Evolutionary conservation across 2,329 filamentous ascomycete genomes (phyloP).

Genomic region (Dactylella cylindrospora): DNA sequence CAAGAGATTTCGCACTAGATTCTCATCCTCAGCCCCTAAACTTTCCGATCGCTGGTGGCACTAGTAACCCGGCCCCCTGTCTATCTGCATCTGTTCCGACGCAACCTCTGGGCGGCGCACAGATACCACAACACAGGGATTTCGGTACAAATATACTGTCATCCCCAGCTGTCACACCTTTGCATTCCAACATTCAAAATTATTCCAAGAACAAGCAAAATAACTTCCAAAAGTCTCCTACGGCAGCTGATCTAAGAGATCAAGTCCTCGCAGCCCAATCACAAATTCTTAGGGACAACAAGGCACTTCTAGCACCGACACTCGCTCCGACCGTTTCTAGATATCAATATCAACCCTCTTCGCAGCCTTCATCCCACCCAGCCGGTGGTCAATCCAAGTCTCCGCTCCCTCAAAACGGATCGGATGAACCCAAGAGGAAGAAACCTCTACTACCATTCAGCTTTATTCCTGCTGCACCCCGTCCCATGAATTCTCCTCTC

Average conservation of each 20-base stretch:
- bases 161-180: conserved; percentile 16
- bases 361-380: conserved; percentile 1
- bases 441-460: conserved; percentile 43
- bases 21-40: conserved; percentile 37
- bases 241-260: conserved; percentile 15
- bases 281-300: conserved; percentile 33
- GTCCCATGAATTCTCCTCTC: conserved; percentile 39
- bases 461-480: conserved; percentile 44
- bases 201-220: conserved; percentile 2
- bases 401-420: conserved; percentile 38
- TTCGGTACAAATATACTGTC: conserved; percentile 30
- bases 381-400: too few species aligned
- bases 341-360: conserved; percentile 6
- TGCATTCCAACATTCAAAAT: conserved; percentile 21
- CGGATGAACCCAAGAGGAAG: conserved; percentile 43
- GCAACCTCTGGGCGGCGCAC: conserved; percentile 14
- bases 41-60: conserved; percentile 34
- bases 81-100: conserved; percentile 37
- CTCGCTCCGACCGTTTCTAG: conserved; percentile 23
- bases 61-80: conserved; percentile 27
- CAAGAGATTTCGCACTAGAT: conserved; percentile 24
- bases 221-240: conserved; percentile 1
- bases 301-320: conserved; percentile 23
- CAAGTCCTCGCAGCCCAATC: conserved; percentile 40
- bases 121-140: conserved; percentile 25